A percentile compares a stretch with the other conserved stretches of the same genome.
Evolutionary conservation across 2,329 filamentous ascomycete species (phyloP).

Genomic region (Paraconiothyrium brasiliense): DNA sequence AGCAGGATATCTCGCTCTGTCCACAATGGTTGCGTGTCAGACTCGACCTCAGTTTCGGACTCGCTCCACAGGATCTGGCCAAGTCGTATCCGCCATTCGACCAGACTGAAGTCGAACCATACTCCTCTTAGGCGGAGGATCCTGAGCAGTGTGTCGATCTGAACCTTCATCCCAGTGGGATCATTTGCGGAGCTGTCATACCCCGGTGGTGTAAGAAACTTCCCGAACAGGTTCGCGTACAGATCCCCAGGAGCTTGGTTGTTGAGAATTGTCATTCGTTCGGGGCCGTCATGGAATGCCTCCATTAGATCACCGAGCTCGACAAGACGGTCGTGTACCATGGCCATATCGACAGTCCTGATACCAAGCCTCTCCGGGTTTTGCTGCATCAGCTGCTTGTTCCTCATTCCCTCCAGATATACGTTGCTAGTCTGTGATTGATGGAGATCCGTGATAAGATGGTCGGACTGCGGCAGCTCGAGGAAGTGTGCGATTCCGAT

Average conservation of each 20-base stretch:
- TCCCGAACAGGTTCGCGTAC: slow-evolving; percentile 55
- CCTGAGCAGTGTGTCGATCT: slow-evolving; percentile 74
- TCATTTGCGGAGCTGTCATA: slow-evolving; percentile 57
- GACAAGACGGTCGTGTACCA: slow-evolving; percentile 48
- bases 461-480: slow-evolving; percentile 71
- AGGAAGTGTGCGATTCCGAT: slow-evolving; percentile 75
- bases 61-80: slow-evolving; percentile 76
- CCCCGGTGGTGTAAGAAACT: slow-evolving; percentile 52
- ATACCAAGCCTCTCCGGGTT: slow-evolving; percentile 52
- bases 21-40: slow-evolving; percentile 36
- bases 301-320: slow-evolving; percentile 64
- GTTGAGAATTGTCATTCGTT: slow-evolving; percentile 61
- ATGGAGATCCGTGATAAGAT: slow-evolving; percentile 65
- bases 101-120: slow-evolving; percentile 78
- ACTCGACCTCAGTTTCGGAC: slow-evolving; percentile 30
- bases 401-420: slow-evolving; percentile 45
- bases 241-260: slow-evolving; percentile 62
- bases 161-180: slow-evolving; percentile 71
- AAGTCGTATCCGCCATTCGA: slow-evolving; percentile 78
- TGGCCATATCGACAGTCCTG: slow-evolving; percentile 40
- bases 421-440: slow-evolving; percentile 51
- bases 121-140: slow-evolving; percentile 71
- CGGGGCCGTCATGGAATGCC: slow-evolving; percentile 62
- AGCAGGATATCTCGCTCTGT: slow-evolving; percentile 63
- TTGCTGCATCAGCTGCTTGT: slow-evolving; percentile 55